Conservation (phyloP, 306 rosid species). For the Luffa aegyptiaca region DNA sequence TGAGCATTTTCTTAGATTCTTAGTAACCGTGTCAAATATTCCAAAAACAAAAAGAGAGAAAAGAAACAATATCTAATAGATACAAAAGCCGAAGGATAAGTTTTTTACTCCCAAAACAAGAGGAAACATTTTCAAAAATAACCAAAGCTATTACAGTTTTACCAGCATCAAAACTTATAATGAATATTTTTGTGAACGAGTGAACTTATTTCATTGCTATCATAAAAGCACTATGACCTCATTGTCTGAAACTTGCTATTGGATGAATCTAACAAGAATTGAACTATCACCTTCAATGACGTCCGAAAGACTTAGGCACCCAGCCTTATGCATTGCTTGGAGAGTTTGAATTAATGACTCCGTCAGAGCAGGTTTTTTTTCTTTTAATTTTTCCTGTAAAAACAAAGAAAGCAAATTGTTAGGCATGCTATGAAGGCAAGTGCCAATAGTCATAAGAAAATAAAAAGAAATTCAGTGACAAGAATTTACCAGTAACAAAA, state of each 20-base stretch:
- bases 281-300: conserved; percentile 73
- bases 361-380: conserved; percentile 68
- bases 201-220: not conserved
- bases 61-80: not conserved
- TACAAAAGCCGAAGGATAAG: not conserved
- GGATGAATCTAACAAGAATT: conserved; percentile 4
- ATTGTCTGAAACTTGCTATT: not conserved
- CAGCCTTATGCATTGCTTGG: conserved; percentile 87
- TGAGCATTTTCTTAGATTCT: not conserved
- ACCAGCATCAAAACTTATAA: not conserved
- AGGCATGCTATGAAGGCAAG: not conserved
- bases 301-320: conserved; percentile 72
- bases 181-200: not conserved
- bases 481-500: not conserved
- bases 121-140: not conserved
- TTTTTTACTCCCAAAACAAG: not conserved
- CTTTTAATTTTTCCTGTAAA: conserved; percentile 91
- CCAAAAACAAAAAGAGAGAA: not conserved
- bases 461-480: not conserved
- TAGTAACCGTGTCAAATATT: not conserved
- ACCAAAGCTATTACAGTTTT: not conserved
- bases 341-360: conserved; percentile 84
- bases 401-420: conserved; percentile 5
- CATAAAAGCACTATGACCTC: not conserved
- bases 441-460: not conserved